Conservation (phyloP, 202 grass and related monocot genomes). For the Musa balbisiana region DNA sequence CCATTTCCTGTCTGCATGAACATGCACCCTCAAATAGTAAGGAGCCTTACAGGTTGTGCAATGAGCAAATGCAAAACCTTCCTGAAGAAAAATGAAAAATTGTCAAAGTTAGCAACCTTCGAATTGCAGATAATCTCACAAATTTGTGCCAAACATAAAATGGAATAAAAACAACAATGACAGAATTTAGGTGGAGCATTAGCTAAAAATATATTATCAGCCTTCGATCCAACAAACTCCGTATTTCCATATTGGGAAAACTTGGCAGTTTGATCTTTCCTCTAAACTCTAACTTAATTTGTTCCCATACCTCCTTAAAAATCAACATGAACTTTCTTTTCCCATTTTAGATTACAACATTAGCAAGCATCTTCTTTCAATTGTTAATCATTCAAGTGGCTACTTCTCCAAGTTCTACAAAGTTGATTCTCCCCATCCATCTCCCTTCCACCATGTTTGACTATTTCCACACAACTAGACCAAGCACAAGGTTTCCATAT, state of each 20-base stretch:
- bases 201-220: too few relatives aligned
- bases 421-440: background rate
- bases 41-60: slow-evolving; percentile 64
- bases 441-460: background rate
- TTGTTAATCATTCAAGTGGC: background rate
- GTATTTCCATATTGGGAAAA: too few relatives aligned
- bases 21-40: slow-evolving; percentile 48
- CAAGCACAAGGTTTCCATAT: background rate
- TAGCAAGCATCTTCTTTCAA: background rate
- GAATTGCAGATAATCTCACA: background rate
- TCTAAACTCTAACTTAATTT: too few relatives aligned
- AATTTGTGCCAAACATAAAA: background rate
- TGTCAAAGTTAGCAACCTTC: background rate
- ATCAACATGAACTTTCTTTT: too few relatives aligned
- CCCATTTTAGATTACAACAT: background rate
- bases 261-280: too few relatives aligned
- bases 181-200: too few relatives aligned
- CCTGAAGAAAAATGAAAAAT: slow-evolving; percentile 17
- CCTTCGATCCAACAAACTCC: too few relatives aligned
- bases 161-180: background rate
- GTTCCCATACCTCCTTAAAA: too few relatives aligned
- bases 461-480: background rate
- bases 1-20: slow-evolving; percentile 39
- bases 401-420: background rate
- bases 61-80: slow-evolving; percentile 65